A percentile compares a stretch with the other conserved stretches of the same genome.
Conservation (phyloP, 2,329 filamentous ascomycete genomes). For the Ceratocystis ficicola region DNA sequence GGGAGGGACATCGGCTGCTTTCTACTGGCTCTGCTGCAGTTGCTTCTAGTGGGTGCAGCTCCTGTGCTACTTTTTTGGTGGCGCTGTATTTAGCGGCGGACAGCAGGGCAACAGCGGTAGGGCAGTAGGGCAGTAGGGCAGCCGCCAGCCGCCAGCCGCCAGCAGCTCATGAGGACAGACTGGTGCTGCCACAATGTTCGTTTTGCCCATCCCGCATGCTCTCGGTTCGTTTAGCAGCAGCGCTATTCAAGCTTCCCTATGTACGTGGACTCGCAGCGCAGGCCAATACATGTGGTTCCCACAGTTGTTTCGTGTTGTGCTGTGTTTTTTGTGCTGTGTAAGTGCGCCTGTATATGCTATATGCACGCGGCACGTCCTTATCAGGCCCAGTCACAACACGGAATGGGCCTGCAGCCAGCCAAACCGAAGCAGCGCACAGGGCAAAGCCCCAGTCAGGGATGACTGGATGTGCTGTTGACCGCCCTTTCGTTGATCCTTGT, state of each 20-base stretch:
- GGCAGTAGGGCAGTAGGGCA: too few species aligned
- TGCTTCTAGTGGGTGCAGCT: too few species aligned
- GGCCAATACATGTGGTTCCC: not conserved
- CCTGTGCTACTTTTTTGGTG: too few species aligned
- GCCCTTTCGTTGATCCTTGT: conserved; percentile 2
- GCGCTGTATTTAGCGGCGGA: too few species aligned
- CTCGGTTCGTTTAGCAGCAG: not conserved
- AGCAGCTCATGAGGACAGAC: too few species aligned
- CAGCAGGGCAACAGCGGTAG: too few species aligned
- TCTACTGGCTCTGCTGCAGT: too few species aligned
- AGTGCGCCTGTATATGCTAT: not conserved
- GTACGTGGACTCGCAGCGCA: not conserved
- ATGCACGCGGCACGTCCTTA: not conserved
- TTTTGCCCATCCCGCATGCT: too few species aligned
- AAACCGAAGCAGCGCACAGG: not conserved
- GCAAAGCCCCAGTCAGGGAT: not conserved
- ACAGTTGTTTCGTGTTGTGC: not conserved
- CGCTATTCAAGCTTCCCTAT: not conserved
- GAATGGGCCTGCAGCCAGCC: not conserved
- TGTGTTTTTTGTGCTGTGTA: not conserved
- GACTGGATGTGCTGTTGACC: not conserved
- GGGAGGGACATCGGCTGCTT: too few species aligned
- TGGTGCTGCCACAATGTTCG: too few species aligned
- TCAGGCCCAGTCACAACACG: not conserved
- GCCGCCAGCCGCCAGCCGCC: too few species aligned